phyloP scores from a whole-genome alignment of 1,139 yeast genomes.

The Nadsonia starkeyi-henricii region DNA sequence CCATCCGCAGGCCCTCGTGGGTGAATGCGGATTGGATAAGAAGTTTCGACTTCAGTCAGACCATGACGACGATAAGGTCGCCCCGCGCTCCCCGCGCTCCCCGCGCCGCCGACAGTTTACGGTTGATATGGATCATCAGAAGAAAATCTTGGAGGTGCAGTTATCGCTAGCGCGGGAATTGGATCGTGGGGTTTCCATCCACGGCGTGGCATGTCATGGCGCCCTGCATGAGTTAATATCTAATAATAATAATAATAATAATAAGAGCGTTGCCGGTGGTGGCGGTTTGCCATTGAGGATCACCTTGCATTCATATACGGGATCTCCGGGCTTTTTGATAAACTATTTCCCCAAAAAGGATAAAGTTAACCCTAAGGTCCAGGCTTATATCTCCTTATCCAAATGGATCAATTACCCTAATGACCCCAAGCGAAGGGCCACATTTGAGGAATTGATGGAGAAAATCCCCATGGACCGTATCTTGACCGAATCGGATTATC shows the following conservation, averaged over 20 bases:
- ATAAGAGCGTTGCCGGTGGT: not conserved
- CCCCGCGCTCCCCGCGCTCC: too few relatives aligned
- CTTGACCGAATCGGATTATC: conserved; percentile 42
- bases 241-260: conserved; percentile 19
- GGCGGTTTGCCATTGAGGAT: conserved; percentile 23
- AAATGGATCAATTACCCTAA: conserved; percentile 39
- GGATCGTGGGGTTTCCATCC: conserved; percentile 51
- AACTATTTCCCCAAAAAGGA: conserved; percentile 34
- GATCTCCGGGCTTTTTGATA: conserved; percentile 51
- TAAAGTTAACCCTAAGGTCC: conserved; percentile 11
- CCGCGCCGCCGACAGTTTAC: conserved; percentile 26
- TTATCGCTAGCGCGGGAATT: conserved; percentile 38
- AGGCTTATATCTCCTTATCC: conserved; percentile 40
- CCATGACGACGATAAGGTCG: conserved; percentile 17
- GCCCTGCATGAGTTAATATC: conserved; percentile 30
- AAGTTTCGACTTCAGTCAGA: conserved; percentile 39
- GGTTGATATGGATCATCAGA: conserved; percentile 56
- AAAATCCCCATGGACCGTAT: conserved; percentile 27
- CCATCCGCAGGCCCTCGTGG: conserved; percentile 32
- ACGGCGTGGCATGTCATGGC: conserved; percentile 73
- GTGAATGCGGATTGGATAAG: conserved; percentile 84
- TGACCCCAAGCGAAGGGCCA: conserved; percentile 10
- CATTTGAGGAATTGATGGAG: conserved; percentile 15
- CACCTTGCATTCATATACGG: conserved; percentile 77
- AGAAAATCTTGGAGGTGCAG: conserved; percentile 34